Percentiles rank a stretch among this genome's conserved stretches.
Evolutionary conservation across 2,329 filamentous ascomycete species (phyloP).

Genomic region (Stylonectria norvegica): DNA sequence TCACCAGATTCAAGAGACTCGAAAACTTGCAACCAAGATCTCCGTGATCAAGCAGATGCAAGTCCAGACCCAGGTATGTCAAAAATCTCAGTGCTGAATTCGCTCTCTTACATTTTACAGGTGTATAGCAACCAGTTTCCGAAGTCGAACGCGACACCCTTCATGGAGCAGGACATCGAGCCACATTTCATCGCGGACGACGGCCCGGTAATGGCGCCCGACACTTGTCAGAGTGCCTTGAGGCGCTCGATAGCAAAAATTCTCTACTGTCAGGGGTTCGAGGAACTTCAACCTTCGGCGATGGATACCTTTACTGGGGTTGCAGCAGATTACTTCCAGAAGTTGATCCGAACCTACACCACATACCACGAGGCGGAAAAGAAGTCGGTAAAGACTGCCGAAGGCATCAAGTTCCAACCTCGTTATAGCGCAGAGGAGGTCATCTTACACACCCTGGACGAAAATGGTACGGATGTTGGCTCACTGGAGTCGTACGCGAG

Average conservation of each 20-base stretch:
- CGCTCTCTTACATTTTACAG: conserved; percentile 40
- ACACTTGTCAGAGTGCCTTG: conserved; percentile 76
- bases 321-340: conserved; percentile 83
- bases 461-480: conserved; percentile 80
- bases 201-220: conserved; percentile 80
- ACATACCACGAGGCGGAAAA: conserved; percentile 82
- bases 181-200: conserved; percentile 88
- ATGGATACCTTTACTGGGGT: conserved; percentile 87
- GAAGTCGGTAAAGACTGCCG: conserved; percentile 50
- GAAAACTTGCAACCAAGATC: conserved; percentile 94
- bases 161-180: conserved; percentile 80
- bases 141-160: conserved; percentile 88
- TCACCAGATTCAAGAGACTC: conserved; percentile 91
- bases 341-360: conserved; percentile 75
- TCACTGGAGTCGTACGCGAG: conserved; percentile 81
- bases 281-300: conserved; percentile 93
- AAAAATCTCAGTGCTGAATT: not conserved
- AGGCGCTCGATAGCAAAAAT: conserved; percentile 91
- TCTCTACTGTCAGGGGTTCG: conserved; percentile 93
- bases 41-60: conserved; percentile 99
- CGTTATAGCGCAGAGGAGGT: conserved; percentile 82
- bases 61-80: conserved; percentile 81
- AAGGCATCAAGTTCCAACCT: conserved; percentile 50
- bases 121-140: conserved; percentile 98
- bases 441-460: conserved; percentile 77